Base-by-base conservation (phyloP, 2,329 filamentous ascomycete genomes). In the Nemania sp. region DNA sequence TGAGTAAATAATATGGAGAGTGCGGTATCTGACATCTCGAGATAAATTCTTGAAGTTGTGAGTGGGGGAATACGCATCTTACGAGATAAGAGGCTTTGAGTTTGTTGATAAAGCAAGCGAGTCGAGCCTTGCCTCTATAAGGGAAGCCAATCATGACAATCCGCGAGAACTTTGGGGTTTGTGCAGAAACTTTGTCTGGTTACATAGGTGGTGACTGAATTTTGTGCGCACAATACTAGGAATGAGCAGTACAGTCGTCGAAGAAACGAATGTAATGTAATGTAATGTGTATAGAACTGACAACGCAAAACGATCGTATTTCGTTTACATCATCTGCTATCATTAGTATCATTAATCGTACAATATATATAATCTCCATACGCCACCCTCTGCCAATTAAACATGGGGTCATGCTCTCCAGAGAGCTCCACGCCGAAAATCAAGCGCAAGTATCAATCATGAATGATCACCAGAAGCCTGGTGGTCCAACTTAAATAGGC, bases 251-350 rank as follows among this genome's bases (percentile, higher is more conserved):
- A 15, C 20, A 15, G 53, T 3, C n/a, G n/a, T n/a, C n/a, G n/a
- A n/a, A 3, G n/a, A 22, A 7, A 5, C 20, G 20, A 35, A 22
- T n/a, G 24, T 38, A 13, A 29, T n/a, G n/a, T n/a, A n/a, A 43
- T 57, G 32, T 47, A 24, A 41, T 35, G n/a, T 62, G 18, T 64
- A 51, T 4, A 65, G 47, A 55, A 51, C 15, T 71, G 69, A 73
- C 60, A 74, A 76, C 68, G 71, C 69, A 72, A 63, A 75, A 75
- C 71, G 75, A 74, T 56, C 70, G 43, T 74, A 70, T 71, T 71
- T 74, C 73, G 73, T 76, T 66, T 74, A 74, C 72, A 76, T 75
- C 70, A 73, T 74, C 75, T 64, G 76, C 71, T 73, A 77, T 77
- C 76, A 65, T 77, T 62, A 76, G 63, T 73, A 57, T 77, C 76